phyloP scores from a whole-genome alignment of 352 stramenopile genomes.

The Globisporangium cystogenes region DNA sequence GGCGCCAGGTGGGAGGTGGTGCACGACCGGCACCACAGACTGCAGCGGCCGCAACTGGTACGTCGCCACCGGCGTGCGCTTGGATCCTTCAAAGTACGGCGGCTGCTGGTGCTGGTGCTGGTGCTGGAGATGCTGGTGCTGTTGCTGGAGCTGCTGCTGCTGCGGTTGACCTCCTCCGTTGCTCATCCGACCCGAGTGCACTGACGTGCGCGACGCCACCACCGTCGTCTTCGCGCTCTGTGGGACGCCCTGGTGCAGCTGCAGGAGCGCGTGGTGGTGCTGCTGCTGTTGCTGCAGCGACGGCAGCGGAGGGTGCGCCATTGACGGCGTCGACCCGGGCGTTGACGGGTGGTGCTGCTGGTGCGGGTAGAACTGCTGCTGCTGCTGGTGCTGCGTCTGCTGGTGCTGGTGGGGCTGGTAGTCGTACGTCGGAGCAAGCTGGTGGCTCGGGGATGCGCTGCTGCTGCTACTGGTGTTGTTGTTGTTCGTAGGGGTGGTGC shows the following conservation, averaged over 20 bases:
- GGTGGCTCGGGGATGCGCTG: not conserved
- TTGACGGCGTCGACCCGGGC: not conserved
- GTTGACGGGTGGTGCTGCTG: not conserved
- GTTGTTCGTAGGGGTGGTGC: too few relatives aligned
- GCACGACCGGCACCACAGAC: conserved; percentile 17
- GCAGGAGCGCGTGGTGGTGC: conserved; percentile 9
- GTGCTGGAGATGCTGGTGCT: too few relatives aligned
- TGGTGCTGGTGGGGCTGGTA: conserved; percentile 2
- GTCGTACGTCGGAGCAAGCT: not conserved
- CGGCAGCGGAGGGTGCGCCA: conserved; percentile 4
- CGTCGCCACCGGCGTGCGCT: conserved; percentile 16
- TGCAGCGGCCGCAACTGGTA: conserved; percentile 48
- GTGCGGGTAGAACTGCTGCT: not conserved
- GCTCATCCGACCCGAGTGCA: conserved; percentile 6
- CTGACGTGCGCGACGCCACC: not conserved
- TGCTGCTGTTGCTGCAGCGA: conserved; percentile 9
- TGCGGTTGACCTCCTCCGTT: not conserved
- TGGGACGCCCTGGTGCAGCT: conserved; percentile 5
- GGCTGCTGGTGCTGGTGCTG: conserved; percentile 1
- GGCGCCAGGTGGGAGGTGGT: conserved; percentile 7
- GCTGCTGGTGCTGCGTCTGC: not conserved
- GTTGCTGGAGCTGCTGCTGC: too few relatives aligned
- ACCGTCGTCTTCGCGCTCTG: not conserved
- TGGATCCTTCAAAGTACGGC: not conserved
- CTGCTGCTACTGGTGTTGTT: not conserved